These are phyloP conservation scores for Collybia sordida DNA, from an alignment of 768 basidiomycete genomes.

Conservation along the genomic window DNA sequence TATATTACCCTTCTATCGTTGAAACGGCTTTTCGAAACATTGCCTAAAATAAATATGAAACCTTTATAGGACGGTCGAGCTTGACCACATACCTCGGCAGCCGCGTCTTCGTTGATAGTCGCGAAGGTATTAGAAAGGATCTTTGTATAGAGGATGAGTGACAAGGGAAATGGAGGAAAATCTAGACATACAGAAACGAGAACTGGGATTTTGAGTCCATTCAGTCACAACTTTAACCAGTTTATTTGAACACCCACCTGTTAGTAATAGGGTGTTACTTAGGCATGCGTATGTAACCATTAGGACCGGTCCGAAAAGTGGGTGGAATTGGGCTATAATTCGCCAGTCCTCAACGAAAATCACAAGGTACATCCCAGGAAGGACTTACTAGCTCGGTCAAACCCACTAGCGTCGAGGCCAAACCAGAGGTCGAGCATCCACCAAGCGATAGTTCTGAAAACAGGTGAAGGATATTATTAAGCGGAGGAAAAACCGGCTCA, in stretches of 20 bases:
- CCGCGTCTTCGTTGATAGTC: constrained; percentile 89
- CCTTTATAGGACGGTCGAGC: neutral
- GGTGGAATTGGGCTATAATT: constrained; percentile 70
- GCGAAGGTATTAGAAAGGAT: constrained; percentile 96
- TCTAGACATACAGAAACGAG: constrained; percentile 66
- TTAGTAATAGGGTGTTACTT: constrained; percentile 89
- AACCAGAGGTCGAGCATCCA: constrained; percentile 96
- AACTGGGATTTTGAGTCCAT: constrained; percentile 38
- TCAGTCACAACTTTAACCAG: constrained; percentile 2
- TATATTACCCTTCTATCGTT: constrained; percentile 83
- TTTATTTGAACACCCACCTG: constrained; percentile 44
- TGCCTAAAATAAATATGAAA: constrained; percentile 46
- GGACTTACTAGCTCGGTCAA: constrained; percentile 73
- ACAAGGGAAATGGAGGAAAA: neutral
- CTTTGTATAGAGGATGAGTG: constrained; percentile 32
- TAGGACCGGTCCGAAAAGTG: constrained; percentile 85
- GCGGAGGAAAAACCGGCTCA: constrained; percentile 8
- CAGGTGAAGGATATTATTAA: neutral
- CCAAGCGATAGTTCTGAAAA: constrained; percentile 66
- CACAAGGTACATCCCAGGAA: neutral
- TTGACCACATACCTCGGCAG: constrained; percentile 65
- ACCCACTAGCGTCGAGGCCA: constrained; percentile 92
- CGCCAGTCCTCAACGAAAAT: neutral
- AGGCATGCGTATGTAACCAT: constrained; percentile 91
- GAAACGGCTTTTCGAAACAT: constrained; percentile 95